Base-by-base conservation (phyloP, 2,329 filamentous ascomycete genomes). In the Aspergillus pseudoglaucus region DNA sequence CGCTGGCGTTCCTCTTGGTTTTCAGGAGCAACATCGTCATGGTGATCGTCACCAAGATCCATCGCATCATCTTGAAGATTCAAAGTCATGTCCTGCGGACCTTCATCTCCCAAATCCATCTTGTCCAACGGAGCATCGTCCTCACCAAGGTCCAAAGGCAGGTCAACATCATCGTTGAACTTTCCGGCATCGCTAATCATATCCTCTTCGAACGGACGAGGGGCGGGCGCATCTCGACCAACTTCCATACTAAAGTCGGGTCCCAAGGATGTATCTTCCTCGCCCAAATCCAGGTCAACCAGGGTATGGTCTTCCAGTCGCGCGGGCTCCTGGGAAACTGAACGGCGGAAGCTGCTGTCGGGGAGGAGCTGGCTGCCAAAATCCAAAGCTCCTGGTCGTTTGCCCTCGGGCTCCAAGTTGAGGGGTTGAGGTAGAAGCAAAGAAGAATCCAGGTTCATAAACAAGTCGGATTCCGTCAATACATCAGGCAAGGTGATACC, bases 401-500 rank as follows among this genome's bases (percentile, higher is more conserved):
- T 72, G 15, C 55, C 58, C 35, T 62, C 63, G 3, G 59, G 57
- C 38, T 70, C 67, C 42, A 70, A 45, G 25, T 64, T 62, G 44
- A 87, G 82, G 50, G 87, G 79, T 61, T 88, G 85, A 9, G 87
- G 84, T 46, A 96, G 74, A 7, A 96, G 79, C 67, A 94, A 84
- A 32, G 87, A 88, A 4, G 90, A 86, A 70, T 96, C 91, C 53
- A 76, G 58, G 7, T 90, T 90, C 54, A 93, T 87, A 27, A 95
- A 88, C 20, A 95, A 78, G 64, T 98, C 93, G 51, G 93, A 87
- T 53, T 94, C 90, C 9, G 93, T 97, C 57, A 98, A 87, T 46
- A 86, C 85, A 73, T 98, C 93, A 6, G 90, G 90, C 47, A 98
- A 79, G 61, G 91, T 87, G 54, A 97, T 80, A 23, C 89, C 85